These are phyloP conservation scores for Malus hybrid DNA, from an alignment of 331 rosid genomes.

Conservation along the genomic window DNA sequence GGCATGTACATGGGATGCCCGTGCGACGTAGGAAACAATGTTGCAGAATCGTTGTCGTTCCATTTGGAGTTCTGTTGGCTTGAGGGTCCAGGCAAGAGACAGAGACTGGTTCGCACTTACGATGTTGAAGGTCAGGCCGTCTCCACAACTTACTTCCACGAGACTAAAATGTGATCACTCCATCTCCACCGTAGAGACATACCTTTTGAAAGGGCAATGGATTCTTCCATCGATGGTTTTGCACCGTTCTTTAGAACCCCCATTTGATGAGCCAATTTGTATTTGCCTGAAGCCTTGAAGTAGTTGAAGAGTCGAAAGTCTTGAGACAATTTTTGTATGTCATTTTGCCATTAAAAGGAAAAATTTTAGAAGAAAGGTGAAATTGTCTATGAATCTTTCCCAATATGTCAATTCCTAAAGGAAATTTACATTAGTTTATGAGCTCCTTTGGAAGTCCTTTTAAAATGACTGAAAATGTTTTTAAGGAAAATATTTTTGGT, in stretches of 20 bases:
- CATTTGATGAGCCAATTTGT: not conserved
- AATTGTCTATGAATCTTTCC: too few relatives aligned
- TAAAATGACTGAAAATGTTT: too few relatives aligned
- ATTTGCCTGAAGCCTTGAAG: not conserved
- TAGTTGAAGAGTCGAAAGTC: not conserved
- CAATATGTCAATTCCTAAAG: too few relatives aligned
- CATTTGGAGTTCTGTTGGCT: slow-evolving; percentile 96
- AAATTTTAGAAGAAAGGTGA: too few relatives aligned
- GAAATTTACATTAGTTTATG: too few relatives aligned
- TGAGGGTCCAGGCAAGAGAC: slow-evolving; percentile 67
- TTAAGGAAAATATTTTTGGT: too few relatives aligned
- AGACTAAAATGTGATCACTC: slow-evolving; percentile 43
- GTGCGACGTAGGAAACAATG: slow-evolving; percentile 65
- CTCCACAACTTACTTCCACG: slow-evolving; percentile 73
- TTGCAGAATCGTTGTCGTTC: slow-evolving; percentile 64
- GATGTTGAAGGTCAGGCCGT: slow-evolving; percentile 94
- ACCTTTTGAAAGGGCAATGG: not conserved
- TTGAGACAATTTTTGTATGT: too few relatives aligned
- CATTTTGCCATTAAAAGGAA: too few relatives aligned
- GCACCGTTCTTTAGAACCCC: not conserved
- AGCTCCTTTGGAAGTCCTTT: too few relatives aligned
- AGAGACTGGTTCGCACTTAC: slow-evolving; percentile 76
- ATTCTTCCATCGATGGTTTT: not conserved
- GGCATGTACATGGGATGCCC: slow-evolving; percentile 96
- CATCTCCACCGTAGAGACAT: not conserved